Percentiles rank a stretch among this genome's conserved stretches.
Conservation (phyloP, 805 yeast genomes). For the Novakomyces olei region DNA sequence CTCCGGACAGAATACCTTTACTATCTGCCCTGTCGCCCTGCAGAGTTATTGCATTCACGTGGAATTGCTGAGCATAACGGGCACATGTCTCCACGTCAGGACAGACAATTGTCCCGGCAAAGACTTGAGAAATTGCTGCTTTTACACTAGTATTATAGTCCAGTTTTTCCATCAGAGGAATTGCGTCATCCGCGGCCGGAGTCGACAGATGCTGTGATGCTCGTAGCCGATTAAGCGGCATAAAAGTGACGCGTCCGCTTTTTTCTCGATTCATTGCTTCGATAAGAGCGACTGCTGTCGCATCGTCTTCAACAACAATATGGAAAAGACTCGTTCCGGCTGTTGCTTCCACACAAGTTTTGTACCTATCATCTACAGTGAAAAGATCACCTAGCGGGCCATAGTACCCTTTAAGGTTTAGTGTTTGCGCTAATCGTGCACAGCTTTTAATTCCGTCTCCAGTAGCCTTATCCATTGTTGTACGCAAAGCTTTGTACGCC, state of each 20-base stretch:
- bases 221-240: constrained; percentile 58
- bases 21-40: constrained; percentile 82
- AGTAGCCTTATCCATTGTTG: constrained; percentile 53
- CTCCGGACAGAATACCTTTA: constrained; percentile 73
- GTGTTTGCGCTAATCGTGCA: constrained; percentile 32
- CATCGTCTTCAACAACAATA: constrained; percentile 72
- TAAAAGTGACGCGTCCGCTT: constrained; percentile 72
- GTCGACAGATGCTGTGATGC: constrained; percentile 21
- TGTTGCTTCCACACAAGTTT: constrained; percentile 66
- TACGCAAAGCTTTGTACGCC: constrained; percentile 39
- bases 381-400: constrained; percentile 79
- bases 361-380: constrained; percentile 57
- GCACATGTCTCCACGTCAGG: constrained; percentile 45
- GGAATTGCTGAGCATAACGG: constrained; percentile 36
- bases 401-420: constrained; percentile 41
- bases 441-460: constrained; percentile 51
- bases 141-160: constrained; percentile 34
- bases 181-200: constrained; percentile 44
- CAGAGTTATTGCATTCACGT: constrained; percentile 58
- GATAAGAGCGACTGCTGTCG: constrained; percentile 60
- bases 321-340: constrained; percentile 74
- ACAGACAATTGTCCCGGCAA: constrained; percentile 63
- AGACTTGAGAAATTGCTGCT: constrained; percentile 55
- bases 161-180: constrained; percentile 59
- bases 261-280: constrained; percentile 46